Percentiles rank a stretch among this genome's conserved stretches.
These are phyloP conservation scores for Fagus crenata DNA, from an alignment of 306 rosid genomes.

Conservation along the genomic window DNA sequence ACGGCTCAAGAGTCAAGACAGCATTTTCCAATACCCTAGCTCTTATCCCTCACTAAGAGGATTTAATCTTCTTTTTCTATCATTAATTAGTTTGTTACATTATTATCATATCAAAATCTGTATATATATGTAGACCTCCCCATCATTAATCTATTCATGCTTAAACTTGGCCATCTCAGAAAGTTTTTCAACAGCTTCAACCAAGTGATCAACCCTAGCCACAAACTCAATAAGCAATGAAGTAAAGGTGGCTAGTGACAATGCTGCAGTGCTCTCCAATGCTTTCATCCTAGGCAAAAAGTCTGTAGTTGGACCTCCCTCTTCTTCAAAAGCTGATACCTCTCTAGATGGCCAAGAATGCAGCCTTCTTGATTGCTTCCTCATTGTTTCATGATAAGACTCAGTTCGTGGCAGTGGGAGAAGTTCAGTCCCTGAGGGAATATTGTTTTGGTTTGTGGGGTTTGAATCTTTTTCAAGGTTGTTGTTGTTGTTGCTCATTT, in stretches of 20 bases:
- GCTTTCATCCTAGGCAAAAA: slow-evolving; percentile 47
- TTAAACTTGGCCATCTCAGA: slow-evolving; percentile 69
- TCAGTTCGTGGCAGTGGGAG: slow-evolving; percentile 20
- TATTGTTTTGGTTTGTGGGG: slow-evolving; percentile 20
- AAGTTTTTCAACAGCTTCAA: slow-evolving; percentile 63
- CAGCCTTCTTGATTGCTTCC: slow-evolving; percentile 55
- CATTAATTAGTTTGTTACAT: background rate
- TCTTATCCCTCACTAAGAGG: background rate
- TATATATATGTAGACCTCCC: background rate
- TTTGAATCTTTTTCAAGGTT: slow-evolving; percentile 22
- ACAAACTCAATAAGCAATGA: slow-evolving; percentile 70
- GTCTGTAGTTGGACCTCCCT: slow-evolving; percentile 28
- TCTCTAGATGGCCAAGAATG: slow-evolving; percentile 69
- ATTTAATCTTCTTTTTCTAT: background rate
- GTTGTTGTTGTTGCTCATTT: background rate
- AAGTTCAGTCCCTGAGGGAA: slow-evolving; percentile 3
- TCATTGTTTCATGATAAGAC: slow-evolving; percentile 42
- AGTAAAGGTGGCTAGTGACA: slow-evolving; percentile 66
- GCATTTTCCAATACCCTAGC: background rate
- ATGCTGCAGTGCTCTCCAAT: slow-evolving; percentile 53
- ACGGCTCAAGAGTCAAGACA: background rate
- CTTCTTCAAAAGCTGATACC: slow-evolving; percentile 56
- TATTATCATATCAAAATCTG: background rate
- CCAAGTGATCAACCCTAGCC: slow-evolving; percentile 74
- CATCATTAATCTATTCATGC: slow-evolving; percentile 13